Conservation (phyloP, 1,139 yeast species). For the Hemisphaericaspora subhashii region DNA sequence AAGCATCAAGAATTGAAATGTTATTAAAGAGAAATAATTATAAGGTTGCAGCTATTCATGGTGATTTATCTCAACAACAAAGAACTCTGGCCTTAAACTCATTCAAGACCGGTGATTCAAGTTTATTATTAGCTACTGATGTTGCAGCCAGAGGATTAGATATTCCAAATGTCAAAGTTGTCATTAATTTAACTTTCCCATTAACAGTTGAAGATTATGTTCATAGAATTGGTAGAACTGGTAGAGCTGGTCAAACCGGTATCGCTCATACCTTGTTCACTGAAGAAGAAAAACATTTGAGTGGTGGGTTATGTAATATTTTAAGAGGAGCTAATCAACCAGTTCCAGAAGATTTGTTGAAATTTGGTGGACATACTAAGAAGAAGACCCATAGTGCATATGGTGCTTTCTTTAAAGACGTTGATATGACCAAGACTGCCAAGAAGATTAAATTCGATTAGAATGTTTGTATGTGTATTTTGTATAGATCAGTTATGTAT, state of each 20-base stretch:
- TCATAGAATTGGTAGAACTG: slow-evolving; percentile 97
- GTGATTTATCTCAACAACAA: slow-evolving; percentile 90
- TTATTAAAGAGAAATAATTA: slow-evolving; percentile 71
- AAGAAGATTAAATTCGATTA: slow-evolving; percentile 84
- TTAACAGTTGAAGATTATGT: slow-evolving; percentile 97
- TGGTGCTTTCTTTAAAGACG: slow-evolving; percentile 94
- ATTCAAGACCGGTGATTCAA: slow-evolving; percentile 79
- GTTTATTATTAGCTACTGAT: slow-evolving; percentile 88
- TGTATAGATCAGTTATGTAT: neutral
- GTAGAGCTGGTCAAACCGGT: slow-evolving; percentile 97
- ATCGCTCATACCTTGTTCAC: slow-evolving; percentile 94
- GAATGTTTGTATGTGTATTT: neutral
- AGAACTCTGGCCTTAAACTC: slow-evolving; percentile 84
- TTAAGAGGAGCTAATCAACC: slow-evolving; percentile 91
- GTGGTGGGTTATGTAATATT: slow-evolving; percentile 92
- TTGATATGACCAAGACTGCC: slow-evolving; percentile 83
- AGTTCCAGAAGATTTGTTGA: slow-evolving; percentile 94
- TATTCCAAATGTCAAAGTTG: slow-evolving; percentile 95
- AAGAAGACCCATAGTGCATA: slow-evolving; percentile 95
- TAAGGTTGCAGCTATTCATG: slow-evolving; percentile 90
- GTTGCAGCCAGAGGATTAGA: slow-evolving; percentile 99
- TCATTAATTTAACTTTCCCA: slow-evolving; percentile 95
- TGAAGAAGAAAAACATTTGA: slow-evolving; percentile 93
- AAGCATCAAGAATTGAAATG: slow-evolving; percentile 88
- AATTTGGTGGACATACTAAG: slow-evolving; percentile 96